phyloP scores from a whole-genome alignment of 2,329 filamentous ascomycete species.

The Aspergillus ibericus region DNA sequence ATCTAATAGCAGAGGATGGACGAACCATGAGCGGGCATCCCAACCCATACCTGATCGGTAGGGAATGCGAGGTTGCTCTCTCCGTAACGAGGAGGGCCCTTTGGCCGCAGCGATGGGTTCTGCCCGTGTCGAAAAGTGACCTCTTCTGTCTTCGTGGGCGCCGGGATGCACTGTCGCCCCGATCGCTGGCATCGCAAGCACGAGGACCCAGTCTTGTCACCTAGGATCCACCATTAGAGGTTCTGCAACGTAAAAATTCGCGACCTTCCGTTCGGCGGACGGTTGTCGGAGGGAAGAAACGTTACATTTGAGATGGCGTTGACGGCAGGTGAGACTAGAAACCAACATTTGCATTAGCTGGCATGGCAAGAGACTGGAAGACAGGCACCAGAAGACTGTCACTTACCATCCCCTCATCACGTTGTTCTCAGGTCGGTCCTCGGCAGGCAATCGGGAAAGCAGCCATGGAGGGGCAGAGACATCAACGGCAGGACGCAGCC shows the following conservation, averaged over 20 bases:
- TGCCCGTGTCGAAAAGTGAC: conserved; percentile 40
- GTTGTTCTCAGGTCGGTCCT: conserved; percentile 25
- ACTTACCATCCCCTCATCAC: conserved; percentile 44
- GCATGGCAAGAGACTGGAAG: background rate
- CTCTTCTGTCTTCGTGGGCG: conserved; percentile 35
- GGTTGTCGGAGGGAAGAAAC: background rate
- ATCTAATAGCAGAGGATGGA: conserved; percentile 13
- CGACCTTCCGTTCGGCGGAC: background rate
- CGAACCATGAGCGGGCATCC: conserved; percentile 31
- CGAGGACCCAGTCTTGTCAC: conserved; percentile 37
- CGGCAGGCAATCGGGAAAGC: conserved; percentile 17
- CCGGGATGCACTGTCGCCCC: conserved; percentile 36
- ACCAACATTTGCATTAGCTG: conserved; percentile 12
- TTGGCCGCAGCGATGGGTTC: conserved; percentile 36
- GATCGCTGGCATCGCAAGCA: conserved; percentile 39
- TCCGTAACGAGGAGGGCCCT: conserved; percentile 36
- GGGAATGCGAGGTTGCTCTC: conserved; percentile 37
- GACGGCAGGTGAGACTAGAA: conserved; percentile 37
- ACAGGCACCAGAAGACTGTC: background rate
- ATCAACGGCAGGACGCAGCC: conserved; percentile 14
- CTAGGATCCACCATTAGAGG: conserved; percentile 18
- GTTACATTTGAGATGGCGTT: conserved; percentile 41
- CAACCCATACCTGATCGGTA: conserved; percentile 34
- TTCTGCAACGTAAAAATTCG: background rate
- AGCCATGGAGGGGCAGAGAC: conserved; percentile 24